Evolutionary conservation across 1,139 yeast species (phyloP).

Genomic region (Taiozyma onychis): DNA sequence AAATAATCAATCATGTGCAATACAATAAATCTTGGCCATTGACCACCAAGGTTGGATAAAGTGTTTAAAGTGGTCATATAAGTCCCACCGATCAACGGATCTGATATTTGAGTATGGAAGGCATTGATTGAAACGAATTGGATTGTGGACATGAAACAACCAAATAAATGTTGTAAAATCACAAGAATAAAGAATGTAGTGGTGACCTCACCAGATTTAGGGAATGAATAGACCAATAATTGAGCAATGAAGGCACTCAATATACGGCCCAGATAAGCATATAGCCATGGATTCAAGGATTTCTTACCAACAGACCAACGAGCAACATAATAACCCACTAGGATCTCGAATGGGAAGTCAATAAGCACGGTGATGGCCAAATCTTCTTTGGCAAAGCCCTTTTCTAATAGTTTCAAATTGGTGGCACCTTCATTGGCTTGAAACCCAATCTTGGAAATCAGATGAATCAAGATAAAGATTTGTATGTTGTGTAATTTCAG

Average conservation of each 20-base stretch:
- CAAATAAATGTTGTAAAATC: conserved; percentile 74
- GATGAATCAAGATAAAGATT: conserved; percentile 64
- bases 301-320: conserved; percentile 79
- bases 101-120: conserved; percentile 93
- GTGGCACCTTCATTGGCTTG: conserved; percentile 97
- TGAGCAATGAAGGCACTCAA: conserved; percentile 74
- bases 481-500: conserved; percentile 73
- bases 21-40: conserved; percentile 88
- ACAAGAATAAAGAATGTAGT: conserved; percentile 57
- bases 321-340: conserved; percentile 94
- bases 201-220: conserved; percentile 34
- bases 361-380: conserved; percentile 86
- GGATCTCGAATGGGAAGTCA: conserved; percentile 93
- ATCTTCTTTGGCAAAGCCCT: conserved; percentile 91
- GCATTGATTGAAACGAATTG: conserved; percentile 94
- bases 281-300: conserved; percentile 82
- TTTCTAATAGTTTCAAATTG: conserved; percentile 83
- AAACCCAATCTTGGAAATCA: conserved; percentile 84
- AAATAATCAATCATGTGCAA: conserved; percentile 74
- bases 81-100: conserved; percentile 94
- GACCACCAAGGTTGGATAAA: conserved; percentile 89
- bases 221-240: conserved; percentile 66
- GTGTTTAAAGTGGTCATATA: conserved; percentile 97
- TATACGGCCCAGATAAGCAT: conserved; percentile 83
- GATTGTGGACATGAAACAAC: conserved; percentile 90